A percentile compares a stretch with the other conserved stretches of the same genome.
These are phyloP conservation scores for Eremomyces bilateralis DNA, from an alignment of 495 filamentous ascomycete species.

Conservation along the genomic window DNA sequence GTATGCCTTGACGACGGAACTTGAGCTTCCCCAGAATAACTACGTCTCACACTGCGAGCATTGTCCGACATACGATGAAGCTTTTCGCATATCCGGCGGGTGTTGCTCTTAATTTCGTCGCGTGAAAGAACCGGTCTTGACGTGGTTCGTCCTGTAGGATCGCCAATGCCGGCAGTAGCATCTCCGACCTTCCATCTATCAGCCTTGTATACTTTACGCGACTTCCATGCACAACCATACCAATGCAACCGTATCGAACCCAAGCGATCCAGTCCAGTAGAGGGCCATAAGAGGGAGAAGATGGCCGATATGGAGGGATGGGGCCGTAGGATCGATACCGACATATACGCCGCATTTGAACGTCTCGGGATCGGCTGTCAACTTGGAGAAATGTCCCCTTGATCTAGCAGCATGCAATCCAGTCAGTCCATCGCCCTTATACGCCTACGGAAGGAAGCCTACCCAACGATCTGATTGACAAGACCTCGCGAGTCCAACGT, in stretches of 20 bases:
- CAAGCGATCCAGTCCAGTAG: conserved; percentile 81
- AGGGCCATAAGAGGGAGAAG: conserved; percentile 84
- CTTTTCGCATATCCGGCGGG: conserved; percentile 59
- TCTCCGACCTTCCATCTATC: conserved; percentile 40
- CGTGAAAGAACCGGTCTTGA: conserved; percentile 36
- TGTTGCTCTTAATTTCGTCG: conserved; percentile 39
- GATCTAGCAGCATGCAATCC: no score
- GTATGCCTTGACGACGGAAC: conserved; percentile 37
- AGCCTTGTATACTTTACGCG: background rate
- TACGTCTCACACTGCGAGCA: conserved; percentile 40
- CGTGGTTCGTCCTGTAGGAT: conserved; percentile 57
- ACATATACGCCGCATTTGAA: conserved; percentile 73
- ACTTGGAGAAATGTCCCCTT: conserved; percentile 33
- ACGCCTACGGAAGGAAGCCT: no score
- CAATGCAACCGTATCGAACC: conserved; percentile 49
- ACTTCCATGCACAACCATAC: conserved; percentile 18
- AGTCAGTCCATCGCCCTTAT: no score
- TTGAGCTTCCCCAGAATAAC: no score
- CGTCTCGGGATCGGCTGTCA: conserved; percentile 37
- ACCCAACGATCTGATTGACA: conserved; percentile 69
- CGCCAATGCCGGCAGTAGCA: conserved; percentile 67
- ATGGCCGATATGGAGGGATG: conserved; percentile 80
- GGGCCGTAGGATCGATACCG: conserved; percentile 81
- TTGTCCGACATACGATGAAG: conserved; percentile 55
- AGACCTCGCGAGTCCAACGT: conserved; percentile 61